Evolutionary conservation across 192 early-diverging fungal species (phyloP).

Genomic region (Entomortierella lignicola): DNA sequence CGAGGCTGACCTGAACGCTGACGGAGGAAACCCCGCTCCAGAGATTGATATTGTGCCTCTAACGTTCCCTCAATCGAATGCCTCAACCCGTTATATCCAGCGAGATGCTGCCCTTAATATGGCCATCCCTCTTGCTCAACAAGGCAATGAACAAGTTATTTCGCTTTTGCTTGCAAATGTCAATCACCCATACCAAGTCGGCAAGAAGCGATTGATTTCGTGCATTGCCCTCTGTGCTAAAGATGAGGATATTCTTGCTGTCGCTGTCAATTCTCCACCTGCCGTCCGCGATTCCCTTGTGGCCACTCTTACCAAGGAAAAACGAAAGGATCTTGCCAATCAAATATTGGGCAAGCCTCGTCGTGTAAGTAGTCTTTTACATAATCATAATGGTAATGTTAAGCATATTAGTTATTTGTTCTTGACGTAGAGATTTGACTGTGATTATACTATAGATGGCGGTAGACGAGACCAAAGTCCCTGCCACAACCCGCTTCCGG

Average conservation of each 20-base stretch:
- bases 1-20: constrained; percentile 24
- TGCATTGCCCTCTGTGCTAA: constrained; percentile 19
- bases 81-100: constrained; percentile 35
- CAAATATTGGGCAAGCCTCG: constrained; percentile 36
- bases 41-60: constrained; percentile 16
- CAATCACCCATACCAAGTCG: constrained; percentile 31
- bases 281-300: constrained; percentile 32
- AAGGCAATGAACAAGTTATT: constrained; percentile 7
- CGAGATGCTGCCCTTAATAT: constrained; percentile 13
- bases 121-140: constrained; percentile 18
- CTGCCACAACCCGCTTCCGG: constrained; percentile 20
- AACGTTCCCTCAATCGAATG: constrained; percentile 31
- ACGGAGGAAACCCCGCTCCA: constrained; percentile 40
- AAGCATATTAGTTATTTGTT: too few relatives aligned
- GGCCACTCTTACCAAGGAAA: constrained; percentile 2
- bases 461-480: background rate
- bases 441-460: background rate
- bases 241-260: constrained; percentile 32
- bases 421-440: background rate
- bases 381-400: background rate
- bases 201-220: constrained; percentile 27
- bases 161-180: constrained; percentile 14
- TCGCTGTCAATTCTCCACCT: constrained; percentile 11
- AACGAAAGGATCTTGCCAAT: constrained; percentile 23
- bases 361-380: constrained; percentile 1